Evolutionary conservation across 352 stramenopile species (phyloP).

Genomic region (Phytopythium montanum): DNA sequence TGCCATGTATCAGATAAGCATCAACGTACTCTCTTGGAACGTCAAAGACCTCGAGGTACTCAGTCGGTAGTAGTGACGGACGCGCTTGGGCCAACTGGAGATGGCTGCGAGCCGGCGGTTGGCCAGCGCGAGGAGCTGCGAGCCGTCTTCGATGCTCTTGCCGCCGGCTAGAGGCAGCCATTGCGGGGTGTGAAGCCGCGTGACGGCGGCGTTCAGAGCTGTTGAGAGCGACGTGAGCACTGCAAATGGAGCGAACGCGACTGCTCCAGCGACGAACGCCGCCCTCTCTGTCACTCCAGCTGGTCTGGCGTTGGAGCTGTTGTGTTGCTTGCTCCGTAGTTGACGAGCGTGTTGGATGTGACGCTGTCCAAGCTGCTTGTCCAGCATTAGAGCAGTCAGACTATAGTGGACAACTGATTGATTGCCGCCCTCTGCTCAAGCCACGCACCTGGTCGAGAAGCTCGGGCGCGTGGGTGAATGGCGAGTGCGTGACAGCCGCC

Average conservation of each 20-base stretch:
- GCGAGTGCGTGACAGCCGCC: neutral
- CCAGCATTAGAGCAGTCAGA: neutral
- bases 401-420: neutral
- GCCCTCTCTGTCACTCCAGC: neutral
- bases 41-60: slow-evolving; percentile 17
- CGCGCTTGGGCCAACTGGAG: slow-evolving; percentile 17
- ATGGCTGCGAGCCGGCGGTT: slow-evolving; percentile 26
- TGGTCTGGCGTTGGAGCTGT: neutral
- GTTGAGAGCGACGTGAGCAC: slow-evolving; percentile 15
- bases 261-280: neutral
- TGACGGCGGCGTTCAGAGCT: slow-evolving; percentile 12
- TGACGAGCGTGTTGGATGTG: neutral
- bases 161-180: slow-evolving; percentile 23
- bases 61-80: slow-evolving; percentile 23
- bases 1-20: neutral
- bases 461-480: neutral
- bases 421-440: too few species aligned
- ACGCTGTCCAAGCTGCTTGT: slow-evolving; percentile 9
- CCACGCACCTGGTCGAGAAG: neutral
- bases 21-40: slow-evolving; percentile 28
- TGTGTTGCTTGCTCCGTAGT: neutral
- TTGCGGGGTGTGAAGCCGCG: slow-evolving; percentile 9
- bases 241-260: slow-evolving; percentile 15
- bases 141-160: slow-evolving; percentile 36
- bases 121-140: slow-evolving; percentile 35